Base-by-base conservation (phyloP, 192 early-diverging fungal species). In the Rhizophagus clarus region DNA sequence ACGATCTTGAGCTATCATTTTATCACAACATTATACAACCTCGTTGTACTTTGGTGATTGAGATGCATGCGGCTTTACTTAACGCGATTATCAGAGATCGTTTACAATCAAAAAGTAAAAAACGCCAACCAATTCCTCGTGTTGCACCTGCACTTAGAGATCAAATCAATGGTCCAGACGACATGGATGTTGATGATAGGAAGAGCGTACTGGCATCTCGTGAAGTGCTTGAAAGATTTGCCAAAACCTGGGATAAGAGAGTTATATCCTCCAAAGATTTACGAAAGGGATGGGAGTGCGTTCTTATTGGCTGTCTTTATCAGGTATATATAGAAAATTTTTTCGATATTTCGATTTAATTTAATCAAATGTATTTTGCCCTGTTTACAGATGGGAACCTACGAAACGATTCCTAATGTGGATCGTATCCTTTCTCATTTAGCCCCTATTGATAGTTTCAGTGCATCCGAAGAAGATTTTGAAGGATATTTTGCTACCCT, bases 271-370 rank as follows among this genome's bases (percentile, higher is more conserved):
- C 68, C 0, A 70, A 74, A 34, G 45, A 83, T 60, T 83, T 80
- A 56, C 75, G 87, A 64, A 81, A 85, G 68, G 83, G 84, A 15
- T 89, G 88, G 88, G 86, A 86, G 61, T 76, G 80, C 9, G 77
- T 81, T 14, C 61, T 89, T 20, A 84, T 88, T 34, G 88, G 88
- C n/a, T 85, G 85, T 40, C 60, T 89, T 26, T 86, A 89, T 56
- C 85, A 89, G 78, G 83, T 88, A 82, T 71, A 76, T 17, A 31
- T 42, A n/a, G 24, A 34, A 34, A 28, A 17, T 28, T 32, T 47
- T 72, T 37, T 26, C 34, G 3, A 6, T 14, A 0, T 9, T 29
- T 51, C 6, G 45, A 24, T 63, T 51, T 42, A 40, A 70, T 12
- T 28, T 45, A 28, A 1, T 26, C 8, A 49, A 62, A 34, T 45